Conservation (phyloP, 73 alveolate genomes). For the Breviolum minutum region DNA sequence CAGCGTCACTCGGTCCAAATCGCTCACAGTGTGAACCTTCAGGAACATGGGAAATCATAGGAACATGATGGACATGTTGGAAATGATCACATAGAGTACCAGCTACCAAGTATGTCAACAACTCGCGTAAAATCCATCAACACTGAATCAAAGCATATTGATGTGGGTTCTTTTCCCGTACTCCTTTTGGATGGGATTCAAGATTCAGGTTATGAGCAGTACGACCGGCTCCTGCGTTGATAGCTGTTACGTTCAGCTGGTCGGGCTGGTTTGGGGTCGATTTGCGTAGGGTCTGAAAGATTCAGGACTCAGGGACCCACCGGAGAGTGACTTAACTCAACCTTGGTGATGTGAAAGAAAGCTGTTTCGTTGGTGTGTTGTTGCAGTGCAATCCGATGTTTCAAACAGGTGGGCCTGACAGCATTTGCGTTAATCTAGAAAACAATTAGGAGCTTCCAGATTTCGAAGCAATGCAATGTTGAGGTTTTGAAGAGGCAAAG, state of each 20-base stretch:
- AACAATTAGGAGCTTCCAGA: slow-evolving; percentile 22
- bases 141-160: neutral
- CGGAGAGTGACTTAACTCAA: no score
- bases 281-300: no score
- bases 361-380: no score
- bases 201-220: neutral
- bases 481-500: slow-evolving; percentile 38
- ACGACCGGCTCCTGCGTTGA: slow-evolving; percentile 31
- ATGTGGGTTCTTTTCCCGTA: neutral
- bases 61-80: neutral
- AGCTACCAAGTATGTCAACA: no score
- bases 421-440: neutral
- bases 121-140: no score
- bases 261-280: neutral
- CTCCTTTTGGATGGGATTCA: neutral
- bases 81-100: no score
- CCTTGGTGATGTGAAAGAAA: no score
- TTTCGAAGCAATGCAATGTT: neutral
- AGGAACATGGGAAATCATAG: neutral
- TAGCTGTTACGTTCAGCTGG: slow-evolving; percentile 6
- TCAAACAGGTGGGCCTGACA: neutral
- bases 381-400: no score
- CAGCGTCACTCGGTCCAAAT: neutral
- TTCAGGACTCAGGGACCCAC: no score
- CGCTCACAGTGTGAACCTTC: neutral